Evolutionary conservation across 306 rosid species (phyloP).

Genomic region (Pterocarpus macrocarpus): DNA sequence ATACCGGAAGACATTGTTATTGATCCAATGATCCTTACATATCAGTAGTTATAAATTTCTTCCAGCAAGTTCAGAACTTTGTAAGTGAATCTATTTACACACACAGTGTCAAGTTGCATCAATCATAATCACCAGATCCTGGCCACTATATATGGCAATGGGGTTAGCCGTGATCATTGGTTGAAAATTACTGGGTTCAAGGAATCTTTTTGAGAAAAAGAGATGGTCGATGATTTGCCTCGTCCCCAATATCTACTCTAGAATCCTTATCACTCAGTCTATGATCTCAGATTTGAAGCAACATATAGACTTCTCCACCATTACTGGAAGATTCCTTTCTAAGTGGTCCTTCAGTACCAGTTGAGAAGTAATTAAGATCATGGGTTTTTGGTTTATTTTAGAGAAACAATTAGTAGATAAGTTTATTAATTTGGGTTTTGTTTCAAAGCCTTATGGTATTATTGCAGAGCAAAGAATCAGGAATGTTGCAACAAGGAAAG

Average conservation of each 20-base stretch:
- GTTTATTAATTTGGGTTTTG: neutral
- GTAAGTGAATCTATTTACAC: constrained; percentile 19
- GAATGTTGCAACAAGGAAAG: constrained; percentile 49
- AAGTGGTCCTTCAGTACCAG: constrained; percentile 60
- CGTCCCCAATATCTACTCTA: constrained; percentile 50
- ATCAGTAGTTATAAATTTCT: too few relatives aligned
- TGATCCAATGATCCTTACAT: too few relatives aligned
- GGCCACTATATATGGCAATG: constrained; percentile 38
- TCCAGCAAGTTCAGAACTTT: too few relatives aligned
- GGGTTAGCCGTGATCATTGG: constrained; percentile 55
- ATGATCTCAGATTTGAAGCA: constrained; percentile 44
- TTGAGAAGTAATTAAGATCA: constrained; percentile 37
- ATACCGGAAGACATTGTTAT: too few relatives aligned
- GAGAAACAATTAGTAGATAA: neutral
- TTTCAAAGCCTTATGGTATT: neutral
- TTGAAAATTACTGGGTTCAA: constrained; percentile 60
- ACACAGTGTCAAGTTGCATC: constrained; percentile 48
- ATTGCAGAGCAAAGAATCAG: constrained; percentile 26
- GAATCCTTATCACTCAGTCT: constrained; percentile 64
- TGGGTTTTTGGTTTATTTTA: neutral
- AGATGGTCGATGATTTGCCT: constrained; percentile 53
- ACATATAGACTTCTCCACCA: constrained; percentile 50
- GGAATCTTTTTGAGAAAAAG: constrained; percentile 56
- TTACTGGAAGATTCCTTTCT: constrained; percentile 44
- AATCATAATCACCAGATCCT: constrained; percentile 44